A percentile compares a stretch with the other conserved stretches of the same genome.
phyloP scores from a whole-genome alignment of 108 stramenopile genomes.

The Conticribra guillardii region DNA sequence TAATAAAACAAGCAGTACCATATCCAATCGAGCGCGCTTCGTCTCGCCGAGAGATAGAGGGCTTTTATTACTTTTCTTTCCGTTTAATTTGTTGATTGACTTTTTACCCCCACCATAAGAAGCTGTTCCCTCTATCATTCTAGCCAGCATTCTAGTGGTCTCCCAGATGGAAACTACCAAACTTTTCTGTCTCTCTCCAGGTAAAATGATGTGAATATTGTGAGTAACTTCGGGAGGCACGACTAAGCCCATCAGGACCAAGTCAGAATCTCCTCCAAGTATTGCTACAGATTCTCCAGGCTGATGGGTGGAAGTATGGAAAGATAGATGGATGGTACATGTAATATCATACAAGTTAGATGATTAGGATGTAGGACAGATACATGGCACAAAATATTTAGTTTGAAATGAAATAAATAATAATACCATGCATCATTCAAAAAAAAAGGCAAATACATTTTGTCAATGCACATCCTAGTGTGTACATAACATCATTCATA shows the following conservation, averaged over 20 bases:
- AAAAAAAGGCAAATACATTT: no score
- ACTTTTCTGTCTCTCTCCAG: conserved; percentile 42
- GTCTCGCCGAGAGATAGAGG: conserved; percentile 22
- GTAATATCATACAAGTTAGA: no score
- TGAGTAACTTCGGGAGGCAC: conserved; percentile 74
- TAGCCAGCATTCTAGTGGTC: conserved; percentile 58
- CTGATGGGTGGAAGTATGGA: no score
- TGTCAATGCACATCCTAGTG: no score
- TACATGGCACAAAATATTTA: no score
- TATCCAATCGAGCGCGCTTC: conserved; percentile 66
- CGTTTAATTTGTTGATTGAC: background rate
- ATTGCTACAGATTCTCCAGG: conserved; percentile 72
- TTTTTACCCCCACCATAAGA: conserved; percentile 16
- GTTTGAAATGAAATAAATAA: no score
- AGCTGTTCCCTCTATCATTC: conserved; percentile 36
- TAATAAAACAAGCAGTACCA: conserved; percentile 77
- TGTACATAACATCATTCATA: no score
- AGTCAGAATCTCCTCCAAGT: conserved; percentile 87
- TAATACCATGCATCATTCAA: no score
- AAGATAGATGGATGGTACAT: no score
- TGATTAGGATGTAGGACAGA: no score
- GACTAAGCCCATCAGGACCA: conserved; percentile 84
- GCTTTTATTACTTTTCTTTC: conserved; percentile 8
- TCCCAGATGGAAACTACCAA: conserved; percentile 73
- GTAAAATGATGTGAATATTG: conserved; percentile 81